phyloP scores from a whole-genome alignment of 2,329 filamentous ascomycete species.

The Beauveria sp. region DNA sequence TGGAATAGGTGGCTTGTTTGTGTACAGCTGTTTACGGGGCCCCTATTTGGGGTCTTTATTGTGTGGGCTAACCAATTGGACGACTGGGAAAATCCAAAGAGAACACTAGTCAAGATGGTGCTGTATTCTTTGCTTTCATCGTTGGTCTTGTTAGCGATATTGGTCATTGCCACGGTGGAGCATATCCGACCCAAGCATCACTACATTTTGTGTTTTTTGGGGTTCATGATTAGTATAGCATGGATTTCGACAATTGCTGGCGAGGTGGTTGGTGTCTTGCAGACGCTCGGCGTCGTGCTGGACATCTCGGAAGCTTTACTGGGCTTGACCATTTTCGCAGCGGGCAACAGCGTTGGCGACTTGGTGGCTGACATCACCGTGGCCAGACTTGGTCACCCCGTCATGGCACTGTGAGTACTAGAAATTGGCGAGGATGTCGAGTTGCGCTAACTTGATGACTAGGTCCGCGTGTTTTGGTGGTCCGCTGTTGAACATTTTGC shows the following conservation, averaged over 20 bases:
- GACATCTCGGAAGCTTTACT: constrained; percentile 92
- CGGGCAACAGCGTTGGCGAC: constrained; percentile 91
- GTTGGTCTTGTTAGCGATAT: constrained; percentile 53
- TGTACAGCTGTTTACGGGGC: constrained; percentile 79
- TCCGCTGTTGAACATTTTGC: constrained; percentile 92
- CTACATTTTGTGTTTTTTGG: constrained; percentile 74
- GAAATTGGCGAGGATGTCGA: background rate
- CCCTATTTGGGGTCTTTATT: constrained; percentile 71
- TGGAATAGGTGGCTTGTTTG: constrained; percentile 92
- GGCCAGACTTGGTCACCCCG: constrained; percentile 83
- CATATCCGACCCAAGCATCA: constrained; percentile 64
- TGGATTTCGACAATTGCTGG: constrained; percentile 97
- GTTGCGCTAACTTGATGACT: background rate
- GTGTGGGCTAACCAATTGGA: constrained; percentile 62
- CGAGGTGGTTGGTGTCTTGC: constrained; percentile 91
- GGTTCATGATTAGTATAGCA: constrained; percentile 83
- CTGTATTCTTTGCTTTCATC: constrained; percentile 63
- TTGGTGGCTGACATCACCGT: constrained; percentile 93
- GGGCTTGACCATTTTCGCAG: constrained; percentile 90
- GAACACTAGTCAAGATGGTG: constrained; percentile 47
- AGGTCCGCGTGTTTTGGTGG: constrained; percentile 93
- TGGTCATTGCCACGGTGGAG: constrained; percentile 63
- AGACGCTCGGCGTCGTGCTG: constrained; percentile 84
- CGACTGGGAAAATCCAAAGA: constrained; percentile 45
- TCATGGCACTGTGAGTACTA: constrained; percentile 70